Percentiles rank a stretch among this genome's conserved stretches.
These are phyloP conservation scores for Paradendryphiella salina DNA, from an alignment of 2,329 filamentous ascomycete genomes.

Conservation along the genomic window DNA sequence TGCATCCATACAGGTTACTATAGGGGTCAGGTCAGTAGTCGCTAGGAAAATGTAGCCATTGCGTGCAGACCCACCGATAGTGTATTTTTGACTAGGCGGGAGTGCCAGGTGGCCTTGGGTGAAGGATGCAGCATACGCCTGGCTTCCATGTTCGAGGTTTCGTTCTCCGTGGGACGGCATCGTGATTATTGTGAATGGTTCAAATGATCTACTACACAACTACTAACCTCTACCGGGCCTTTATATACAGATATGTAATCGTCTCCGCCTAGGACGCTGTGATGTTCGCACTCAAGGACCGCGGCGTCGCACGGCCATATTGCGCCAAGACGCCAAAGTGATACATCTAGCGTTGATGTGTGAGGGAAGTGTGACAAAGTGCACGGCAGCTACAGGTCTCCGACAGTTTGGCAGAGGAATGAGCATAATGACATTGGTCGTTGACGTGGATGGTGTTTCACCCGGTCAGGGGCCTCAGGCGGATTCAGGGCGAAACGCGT, in stretches of 20 bases:
- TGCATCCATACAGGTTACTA: slow-evolving; percentile 82
- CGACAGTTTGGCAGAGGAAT: neutral
- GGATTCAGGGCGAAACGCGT: slow-evolving; percentile 1
- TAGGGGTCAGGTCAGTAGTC: neutral
- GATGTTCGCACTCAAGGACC: neutral
- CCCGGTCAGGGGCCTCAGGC: slow-evolving; percentile 1
- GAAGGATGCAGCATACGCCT: slow-evolving; percentile 62
- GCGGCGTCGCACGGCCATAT: slow-evolving; percentile 2
- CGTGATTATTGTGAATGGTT: slow-evolving; percentile 14
- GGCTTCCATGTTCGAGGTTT: slow-evolving; percentile 62
- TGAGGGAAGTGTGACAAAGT: slow-evolving; percentile 8
- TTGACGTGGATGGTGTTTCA: slow-evolving; percentile 1
- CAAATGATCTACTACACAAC: neutral
- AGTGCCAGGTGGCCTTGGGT: slow-evolving; percentile 67
- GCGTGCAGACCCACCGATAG: slow-evolving; percentile 55
- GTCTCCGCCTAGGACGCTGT: neutral
- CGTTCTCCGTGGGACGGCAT: slow-evolving; percentile 55
- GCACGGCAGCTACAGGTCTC: slow-evolving; percentile 4
- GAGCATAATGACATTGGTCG: slow-evolving; percentile 1
- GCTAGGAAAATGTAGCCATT: neutral
- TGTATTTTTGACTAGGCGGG: slow-evolving; percentile 70
- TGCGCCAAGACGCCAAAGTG: slow-evolving; percentile 6
- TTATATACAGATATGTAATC: slow-evolving; percentile 3
- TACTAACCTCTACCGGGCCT: neutral
- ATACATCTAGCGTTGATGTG: slow-evolving; percentile 9